A percentile compares a stretch with the other conserved stretches of the same genome.
Evolutionary conservation across 164 flowering plant species (phyloP).

Genomic region (Piper betle): DNA sequence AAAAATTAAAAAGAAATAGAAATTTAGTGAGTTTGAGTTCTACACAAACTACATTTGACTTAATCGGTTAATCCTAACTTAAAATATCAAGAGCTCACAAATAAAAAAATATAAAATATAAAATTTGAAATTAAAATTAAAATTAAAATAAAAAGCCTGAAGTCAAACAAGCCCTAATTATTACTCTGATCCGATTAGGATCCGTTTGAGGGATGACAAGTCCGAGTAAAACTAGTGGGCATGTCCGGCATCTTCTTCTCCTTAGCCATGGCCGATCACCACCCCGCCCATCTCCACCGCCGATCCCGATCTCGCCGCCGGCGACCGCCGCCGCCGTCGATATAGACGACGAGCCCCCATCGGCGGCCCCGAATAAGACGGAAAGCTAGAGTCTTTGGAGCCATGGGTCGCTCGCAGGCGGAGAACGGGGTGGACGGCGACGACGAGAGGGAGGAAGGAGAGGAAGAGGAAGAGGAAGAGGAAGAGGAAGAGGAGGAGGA

Average conservation of each 20-base stretch:
- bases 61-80: too few species aligned
- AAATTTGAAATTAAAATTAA: too few species aligned
- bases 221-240: not conserved
- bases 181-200: too few species aligned
- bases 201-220: not conserved
- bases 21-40: too few species aligned
- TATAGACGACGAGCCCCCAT: not conserved
- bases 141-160: too few species aligned
- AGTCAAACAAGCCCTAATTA: too few species aligned
- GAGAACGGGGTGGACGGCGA: constrained; percentile 87
- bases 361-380: too few species aligned
- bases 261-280: not conserved
- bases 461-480: constrained; percentile 4
- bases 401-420: constrained; percentile 13
- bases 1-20: too few species aligned
- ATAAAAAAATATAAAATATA: too few species aligned
- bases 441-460: constrained; percentile 55
- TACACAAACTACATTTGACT: too few species aligned
- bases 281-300: not conserved
- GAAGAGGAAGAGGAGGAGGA: constrained; percentile 77
- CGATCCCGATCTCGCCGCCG: not conserved
- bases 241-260: not conserved
- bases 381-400: too few species aligned
- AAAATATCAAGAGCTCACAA: too few species aligned
- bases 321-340: not conserved